Evolutionary conservation across 257 asterid genomes (phyloP), one percentile per base, ranked within the genome.

Genomic region (Lavandula angustifolia): DNA sequence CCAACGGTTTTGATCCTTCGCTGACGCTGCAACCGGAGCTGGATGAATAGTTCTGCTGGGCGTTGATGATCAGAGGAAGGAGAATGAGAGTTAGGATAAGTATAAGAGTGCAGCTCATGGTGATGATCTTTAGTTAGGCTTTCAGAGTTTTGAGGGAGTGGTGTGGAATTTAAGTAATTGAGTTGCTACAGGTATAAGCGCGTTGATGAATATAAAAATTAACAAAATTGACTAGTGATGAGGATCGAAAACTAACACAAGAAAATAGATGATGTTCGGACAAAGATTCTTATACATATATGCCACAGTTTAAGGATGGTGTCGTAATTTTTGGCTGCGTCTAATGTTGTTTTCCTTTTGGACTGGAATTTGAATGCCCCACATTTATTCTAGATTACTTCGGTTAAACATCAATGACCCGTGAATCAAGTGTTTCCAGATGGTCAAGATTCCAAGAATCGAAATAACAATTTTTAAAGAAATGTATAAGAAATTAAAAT

Each of bases 31-130:
- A 81, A 7, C 51, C 79, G 22, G 77, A 64, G 22, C 69, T 71
- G 60, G 77, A 85, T 4, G 84, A 71, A 61, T 85, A 79, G 14
- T 75, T 74, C 64, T 81, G 87, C 69, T 77, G 94, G 38, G 84
- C 34, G 3, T 54, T 43, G 44, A 69, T 73, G 68, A 41, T 40
- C 56, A 70, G 67, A 13, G 70, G 27, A 16, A 75, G 62, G 62
- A 68, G 46, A 44, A 46, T 40, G 10, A 80, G 73, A 32, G 66
- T 14, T 2, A 66, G 6, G 31, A 73, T 13, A 22, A 54, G 8
- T 41, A 48, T 66, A 3, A 68, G 66, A 54, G 63, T 33, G 70
- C 57, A 66, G 64, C 64, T 72, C 90, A 84, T 76, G 50, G 17
- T 58, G 31, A 40, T 60, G 52, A 3, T 22, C 34, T 38, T 55